Conservation (phyloP, 495 filamentous ascomycete species). For the Parathielavia hyrcaniae region DNA sequence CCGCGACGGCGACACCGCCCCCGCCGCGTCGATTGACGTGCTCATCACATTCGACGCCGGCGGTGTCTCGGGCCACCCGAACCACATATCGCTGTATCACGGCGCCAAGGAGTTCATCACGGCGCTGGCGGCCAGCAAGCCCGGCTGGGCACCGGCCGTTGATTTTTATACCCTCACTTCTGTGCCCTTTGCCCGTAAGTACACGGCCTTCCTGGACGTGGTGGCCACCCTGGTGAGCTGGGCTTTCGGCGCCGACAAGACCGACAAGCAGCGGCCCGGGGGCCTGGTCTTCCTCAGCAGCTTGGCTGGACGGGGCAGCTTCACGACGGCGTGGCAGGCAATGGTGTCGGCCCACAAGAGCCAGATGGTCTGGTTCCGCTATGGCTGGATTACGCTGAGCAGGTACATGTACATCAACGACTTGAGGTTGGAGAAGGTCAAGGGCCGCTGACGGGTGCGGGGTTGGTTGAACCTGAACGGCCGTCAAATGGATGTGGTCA, state of each 20-base stretch:
- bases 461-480: no score
- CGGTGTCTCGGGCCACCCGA: constrained; percentile 81
- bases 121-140: constrained; percentile 54
- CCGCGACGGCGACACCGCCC: constrained; percentile 33
- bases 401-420: constrained; percentile 97
- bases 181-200: constrained; percentile 69
- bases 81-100: constrained; percentile 81
- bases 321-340: constrained; percentile 59
- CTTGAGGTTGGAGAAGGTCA: constrained; percentile 54
- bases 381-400: constrained; percentile 87
- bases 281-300: constrained; percentile 65
- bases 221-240: constrained; percentile 54
- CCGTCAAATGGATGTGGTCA: no score
- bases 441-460: constrained; percentile 14
- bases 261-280: constrained; percentile 41
- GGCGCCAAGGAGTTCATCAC: constrained; percentile 68
- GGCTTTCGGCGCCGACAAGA: constrained; percentile 34
- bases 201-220: constrained; percentile 67
- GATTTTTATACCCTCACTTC: constrained; percentile 76
- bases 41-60: constrained; percentile 80
- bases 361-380: constrained; percentile 98
- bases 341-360: constrained; percentile 86
- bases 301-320: constrained; percentile 46
- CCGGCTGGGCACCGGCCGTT: constrained; percentile 65
- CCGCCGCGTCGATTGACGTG: constrained; percentile 63